These are phyloP conservation scores for Cladorrhinum sp. DNA, from an alignment of 2,329 filamentous ascomycete genomes.

Conservation along the genomic window DNA sequence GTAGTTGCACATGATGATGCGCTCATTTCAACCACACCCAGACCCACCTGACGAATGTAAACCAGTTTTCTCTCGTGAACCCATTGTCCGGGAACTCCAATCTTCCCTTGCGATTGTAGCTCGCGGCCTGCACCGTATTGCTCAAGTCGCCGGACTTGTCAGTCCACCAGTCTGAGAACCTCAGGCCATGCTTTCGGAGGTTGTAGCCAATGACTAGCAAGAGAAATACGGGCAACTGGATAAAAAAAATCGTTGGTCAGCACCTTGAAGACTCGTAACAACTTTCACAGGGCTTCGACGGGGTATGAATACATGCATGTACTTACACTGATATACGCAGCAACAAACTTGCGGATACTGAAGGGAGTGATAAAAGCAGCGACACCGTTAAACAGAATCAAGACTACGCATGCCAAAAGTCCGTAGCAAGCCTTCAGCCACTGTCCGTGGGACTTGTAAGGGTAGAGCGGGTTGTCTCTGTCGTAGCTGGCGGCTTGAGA, in stretches of 20 bases:
- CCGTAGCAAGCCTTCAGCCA: conserved; percentile 39
- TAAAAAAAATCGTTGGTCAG: neutral
- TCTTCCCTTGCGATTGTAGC: conserved; percentile 34
- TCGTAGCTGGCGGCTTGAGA: conserved; percentile 35
- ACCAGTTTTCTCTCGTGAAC: conserved; percentile 33
- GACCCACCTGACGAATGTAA: conserved; percentile 33
- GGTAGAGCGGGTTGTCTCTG: conserved; percentile 35
- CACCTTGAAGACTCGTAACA: too few species aligned
- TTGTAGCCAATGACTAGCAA: conserved; percentile 39
- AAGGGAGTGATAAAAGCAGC: conserved; percentile 36
- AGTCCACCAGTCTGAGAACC: conserved; percentile 34
- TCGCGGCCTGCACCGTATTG: conserved; percentile 37
- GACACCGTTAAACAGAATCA: conserved; percentile 37
- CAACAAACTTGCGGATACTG: conserved; percentile 35
- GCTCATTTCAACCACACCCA: conserved; percentile 39
- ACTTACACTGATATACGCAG: conserved; percentile 41
- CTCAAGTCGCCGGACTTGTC: conserved; percentile 37
- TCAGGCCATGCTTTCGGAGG: conserved; percentile 35
- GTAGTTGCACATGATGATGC: too few species aligned
- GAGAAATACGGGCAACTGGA: conserved; percentile 37
- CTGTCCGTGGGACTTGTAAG: conserved; percentile 39
- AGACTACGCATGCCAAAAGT: conserved; percentile 32
- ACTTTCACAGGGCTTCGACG: too few species aligned
- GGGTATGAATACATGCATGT: too few species aligned
- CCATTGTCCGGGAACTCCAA: conserved; percentile 36